Evolutionary conservation across 139 green algal genomes (phyloP).

Genomic region (Mesostigma viride): DNA sequence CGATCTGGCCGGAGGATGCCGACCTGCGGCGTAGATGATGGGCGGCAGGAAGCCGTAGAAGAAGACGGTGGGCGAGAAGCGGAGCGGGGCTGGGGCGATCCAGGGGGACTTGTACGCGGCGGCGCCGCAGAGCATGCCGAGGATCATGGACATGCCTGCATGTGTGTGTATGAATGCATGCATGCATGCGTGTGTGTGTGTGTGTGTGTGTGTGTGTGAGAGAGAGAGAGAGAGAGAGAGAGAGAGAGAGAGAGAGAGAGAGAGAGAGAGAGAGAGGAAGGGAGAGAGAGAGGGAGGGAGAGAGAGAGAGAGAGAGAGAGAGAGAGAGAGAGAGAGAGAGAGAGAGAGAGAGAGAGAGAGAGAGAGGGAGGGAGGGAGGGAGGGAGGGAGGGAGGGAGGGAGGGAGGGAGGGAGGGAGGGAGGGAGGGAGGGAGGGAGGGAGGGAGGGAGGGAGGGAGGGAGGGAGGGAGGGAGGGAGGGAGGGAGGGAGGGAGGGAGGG

Average conservation of each 20-base stretch:
- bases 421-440: neutral
- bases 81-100: neutral
- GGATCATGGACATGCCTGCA: conserved; percentile 16
- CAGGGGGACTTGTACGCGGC: neutral
- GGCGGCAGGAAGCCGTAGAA: conserved; percentile 62
- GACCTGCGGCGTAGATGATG: conserved; percentile 74
- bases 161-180: neutral
- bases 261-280: conserved; percentile 1
- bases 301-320: conserved; percentile 5
- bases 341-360: conserved; percentile 5
- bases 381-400: neutral
- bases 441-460: neutral
- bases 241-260: conserved; percentile 5
- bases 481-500: neutral
- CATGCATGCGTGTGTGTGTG: neutral
- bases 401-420: neutral
- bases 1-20: too few species aligned
- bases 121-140: conserved; percentile 28
- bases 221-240: conserved; percentile 5
- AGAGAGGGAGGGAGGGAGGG: neutral
- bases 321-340: conserved; percentile 5
- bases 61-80: conserved; percentile 49
- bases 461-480: neutral
- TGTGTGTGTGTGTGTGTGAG: too few species aligned
- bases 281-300: neutral